Conservation (phyloP, 805 yeast species). For the Hanseniaspora thailandica region DNA sequence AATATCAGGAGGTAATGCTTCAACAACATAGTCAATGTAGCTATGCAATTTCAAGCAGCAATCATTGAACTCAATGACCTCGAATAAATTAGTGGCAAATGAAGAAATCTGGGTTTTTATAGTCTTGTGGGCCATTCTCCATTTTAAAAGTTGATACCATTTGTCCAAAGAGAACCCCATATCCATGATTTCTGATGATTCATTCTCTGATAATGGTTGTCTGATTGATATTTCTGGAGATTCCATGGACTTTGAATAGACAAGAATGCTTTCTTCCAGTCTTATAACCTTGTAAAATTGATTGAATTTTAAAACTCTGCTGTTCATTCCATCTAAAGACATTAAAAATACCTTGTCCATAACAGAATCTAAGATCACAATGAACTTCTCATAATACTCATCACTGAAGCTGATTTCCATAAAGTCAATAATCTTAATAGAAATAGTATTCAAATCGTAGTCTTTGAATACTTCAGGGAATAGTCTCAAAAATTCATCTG, state of each 20-base stretch:
- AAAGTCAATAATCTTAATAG: slow-evolving; percentile 7
- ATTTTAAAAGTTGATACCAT: slow-evolving; percentile 1
- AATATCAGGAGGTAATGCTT: not conserved
- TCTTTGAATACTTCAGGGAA: slow-evolving; percentile 1
- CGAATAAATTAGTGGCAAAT: slow-evolving; percentile 3
- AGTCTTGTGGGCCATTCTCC: not conserved
- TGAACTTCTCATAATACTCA: not conserved
- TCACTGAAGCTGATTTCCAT: slow-evolving; percentile 2
- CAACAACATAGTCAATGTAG: not conserved
- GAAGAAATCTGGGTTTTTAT: not conserved
- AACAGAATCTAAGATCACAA: not conserved
- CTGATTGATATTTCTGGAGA: slow-evolving; percentile 11
- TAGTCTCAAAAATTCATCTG: not conserved
- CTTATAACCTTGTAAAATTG: slow-evolving; percentile 5
- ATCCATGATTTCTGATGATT: not conserved
- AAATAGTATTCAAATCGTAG: not conserved
- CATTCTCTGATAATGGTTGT: not conserved
- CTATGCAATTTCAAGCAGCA: not conserved
- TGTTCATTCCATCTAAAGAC: not conserved
- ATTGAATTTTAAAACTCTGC: not conserved
- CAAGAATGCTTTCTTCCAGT: slow-evolving; percentile 2
- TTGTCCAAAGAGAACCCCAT: slow-evolving; percentile 2
- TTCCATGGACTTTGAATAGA: slow-evolving; percentile 6
- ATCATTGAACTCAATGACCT: not conserved
- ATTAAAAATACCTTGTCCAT: slow-evolving; percentile 1